Percentiles rank a stretch among this genome's conserved stretches.
These are phyloP conservation scores for Blastomyces parvus DNA, from an alignment of 2,329 filamentous ascomycete species.

Conservation along the genomic window DNA sequence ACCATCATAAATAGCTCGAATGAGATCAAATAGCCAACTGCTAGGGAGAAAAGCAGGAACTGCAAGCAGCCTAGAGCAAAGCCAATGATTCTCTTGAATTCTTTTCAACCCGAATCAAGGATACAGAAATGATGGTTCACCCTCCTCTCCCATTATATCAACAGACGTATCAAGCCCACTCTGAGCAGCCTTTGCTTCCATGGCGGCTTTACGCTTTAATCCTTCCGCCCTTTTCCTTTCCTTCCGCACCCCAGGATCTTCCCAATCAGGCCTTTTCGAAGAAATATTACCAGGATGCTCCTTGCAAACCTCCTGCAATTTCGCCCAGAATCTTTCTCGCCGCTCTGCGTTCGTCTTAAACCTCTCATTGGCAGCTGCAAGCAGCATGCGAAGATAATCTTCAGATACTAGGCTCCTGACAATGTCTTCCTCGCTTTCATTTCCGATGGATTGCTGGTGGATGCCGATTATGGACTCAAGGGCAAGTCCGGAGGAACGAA, in stretches of 20 bases:
- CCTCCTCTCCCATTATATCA: background rate
- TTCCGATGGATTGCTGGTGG: slow-evolving; percentile 19
- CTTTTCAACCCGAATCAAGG: background rate
- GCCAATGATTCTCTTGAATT: background rate
- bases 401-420: slow-evolving; percentile 52
- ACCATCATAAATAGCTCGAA: background rate
- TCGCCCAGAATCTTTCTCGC: slow-evolving; percentile 30
- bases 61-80: too few relatives aligned
- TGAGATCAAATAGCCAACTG: background rate
- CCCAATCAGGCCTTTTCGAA: slow-evolving; percentile 24
- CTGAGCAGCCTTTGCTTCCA: slow-evolving; percentile 5
- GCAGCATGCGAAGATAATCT: slow-evolving; percentile 56
- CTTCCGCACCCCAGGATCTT: slow-evolving; percentile 30
- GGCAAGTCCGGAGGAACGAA: slow-evolving; percentile 71
- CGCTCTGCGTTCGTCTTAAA: slow-evolving; percentile 34
- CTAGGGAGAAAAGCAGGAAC: background rate
- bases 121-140: background rate
- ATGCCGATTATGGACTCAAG: slow-evolving; percentile 73
- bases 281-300: slow-evolving; percentile 9
- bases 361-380: slow-evolving; percentile 60
- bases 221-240: slow-evolving; percentile 36
- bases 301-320: slow-evolving; percentile 22
- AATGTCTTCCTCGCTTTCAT: slow-evolving; percentile 26
- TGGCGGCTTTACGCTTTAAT: slow-evolving; percentile 22
- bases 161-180: background rate